Evolutionary conservation across 2,329 filamentous ascomycete genomes (phyloP).

Genomic region (Monilinia polystroma): DNA sequence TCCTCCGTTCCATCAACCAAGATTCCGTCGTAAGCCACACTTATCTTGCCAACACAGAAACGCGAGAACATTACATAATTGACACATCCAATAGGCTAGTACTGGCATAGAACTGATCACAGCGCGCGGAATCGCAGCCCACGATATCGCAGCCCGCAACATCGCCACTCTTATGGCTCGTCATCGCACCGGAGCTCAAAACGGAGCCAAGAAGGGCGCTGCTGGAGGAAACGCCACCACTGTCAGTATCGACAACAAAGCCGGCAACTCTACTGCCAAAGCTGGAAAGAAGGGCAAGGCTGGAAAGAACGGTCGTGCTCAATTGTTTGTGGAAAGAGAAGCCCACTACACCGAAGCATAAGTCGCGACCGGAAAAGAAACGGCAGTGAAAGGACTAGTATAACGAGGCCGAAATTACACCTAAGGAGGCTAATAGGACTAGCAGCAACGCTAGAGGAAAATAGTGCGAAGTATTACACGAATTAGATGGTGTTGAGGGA

Average conservation of each 20-base stretch:
- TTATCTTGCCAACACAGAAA: too few relatives aligned
- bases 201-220: constrained; percentile 26
- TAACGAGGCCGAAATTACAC: constrained; percentile 33
- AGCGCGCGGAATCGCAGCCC: constrained; percentile 2
- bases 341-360: too few relatives aligned
- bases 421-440: constrained; percentile 27
- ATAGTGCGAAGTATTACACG: too few relatives aligned
- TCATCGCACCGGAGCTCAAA: constrained; percentile 27
- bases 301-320: too few relatives aligned
- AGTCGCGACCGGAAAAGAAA: not conserved
- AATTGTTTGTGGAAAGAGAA: too few relatives aligned
- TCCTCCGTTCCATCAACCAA: constrained; percentile 28
- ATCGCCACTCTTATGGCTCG: constrained; percentile 23
- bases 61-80: not conserved
- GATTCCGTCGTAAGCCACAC: constrained; percentile 26
- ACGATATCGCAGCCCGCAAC: too few relatives aligned
- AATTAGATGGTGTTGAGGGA: too few relatives aligned
- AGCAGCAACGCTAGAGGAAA: too few relatives aligned
- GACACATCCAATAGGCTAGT: not conserved
- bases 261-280: too few relatives aligned
- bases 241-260: too few relatives aligned
- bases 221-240: too few relatives aligned
- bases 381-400: constrained; percentile 21
- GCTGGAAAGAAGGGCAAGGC: too few relatives aligned
- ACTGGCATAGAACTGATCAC: constrained; percentile 11